A percentile compares a stretch with the other conserved stretches of the same genome.
phyloP scores from a whole-genome alignment of 768 basidiomycete species.

The Boletellus sp. region DNA sequence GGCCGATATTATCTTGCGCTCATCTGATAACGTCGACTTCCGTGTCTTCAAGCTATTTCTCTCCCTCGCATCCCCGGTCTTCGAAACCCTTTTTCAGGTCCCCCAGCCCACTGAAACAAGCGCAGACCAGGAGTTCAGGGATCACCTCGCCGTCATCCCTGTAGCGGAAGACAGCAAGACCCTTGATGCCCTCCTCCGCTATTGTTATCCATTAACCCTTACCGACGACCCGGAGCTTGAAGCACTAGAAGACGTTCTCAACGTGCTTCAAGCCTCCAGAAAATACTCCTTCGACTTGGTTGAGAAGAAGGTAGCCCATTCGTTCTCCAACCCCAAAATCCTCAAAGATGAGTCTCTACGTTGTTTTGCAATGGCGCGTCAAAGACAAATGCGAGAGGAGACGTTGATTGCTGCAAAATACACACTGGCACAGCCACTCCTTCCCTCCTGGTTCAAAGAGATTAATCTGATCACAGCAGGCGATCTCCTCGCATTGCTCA shows the following conservation, averaged over 20 bases:
- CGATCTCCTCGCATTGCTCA: slow-evolving; percentile 24
- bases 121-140: background rate
- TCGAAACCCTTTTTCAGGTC: background rate
- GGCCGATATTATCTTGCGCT: too few species aligned
- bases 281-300: background rate
- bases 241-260: background rate
- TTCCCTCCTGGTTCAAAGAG: slow-evolving; percentile 22
- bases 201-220: background rate
- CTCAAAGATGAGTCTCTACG: slow-evolving; percentile 21
- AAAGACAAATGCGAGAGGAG: slow-evolving; percentile 20
- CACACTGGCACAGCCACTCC: slow-evolving; percentile 26
- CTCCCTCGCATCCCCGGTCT: background rate
- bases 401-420: slow-evolving; percentile 27
- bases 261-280: background rate
- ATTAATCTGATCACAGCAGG: slow-evolving; percentile 27
- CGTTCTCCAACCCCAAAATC: background rate
- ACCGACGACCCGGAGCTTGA: background rate
- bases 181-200: background rate
- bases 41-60: too few species aligned
- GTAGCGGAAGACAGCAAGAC: background rate
- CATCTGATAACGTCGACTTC: too few species aligned
- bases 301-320: background rate
- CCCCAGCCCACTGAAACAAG: background rate
- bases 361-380: slow-evolving; percentile 31
- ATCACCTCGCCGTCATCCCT: background rate